Conservation (phyloP, 192 early-diverging fungal genomes). For the Linnemannia zychae region DNA sequence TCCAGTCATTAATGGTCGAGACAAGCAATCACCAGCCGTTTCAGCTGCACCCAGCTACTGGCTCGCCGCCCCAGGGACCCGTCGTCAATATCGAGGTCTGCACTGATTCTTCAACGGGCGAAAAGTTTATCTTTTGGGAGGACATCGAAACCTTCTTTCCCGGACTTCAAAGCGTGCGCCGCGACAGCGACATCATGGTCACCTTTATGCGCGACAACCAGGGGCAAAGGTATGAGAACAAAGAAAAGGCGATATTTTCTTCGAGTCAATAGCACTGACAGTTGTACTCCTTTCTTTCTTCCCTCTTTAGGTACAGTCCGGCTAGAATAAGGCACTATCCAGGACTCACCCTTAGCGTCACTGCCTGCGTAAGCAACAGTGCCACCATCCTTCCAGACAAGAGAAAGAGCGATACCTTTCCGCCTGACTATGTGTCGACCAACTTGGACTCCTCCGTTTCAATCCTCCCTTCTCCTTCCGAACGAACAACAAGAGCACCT, state of each 20-base stretch:
- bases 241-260: background rate
- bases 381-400: background rate
- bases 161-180: background rate
- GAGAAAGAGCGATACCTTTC: background rate
- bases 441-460: background rate
- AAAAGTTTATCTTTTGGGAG: constrained; percentile 29
- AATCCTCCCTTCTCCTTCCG: background rate
- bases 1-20: background rate
- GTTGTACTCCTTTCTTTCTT: background rate
- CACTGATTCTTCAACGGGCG: background rate
- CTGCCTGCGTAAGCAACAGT: background rate
- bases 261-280: background rate
- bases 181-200: constrained; percentile 9
- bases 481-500: background rate
- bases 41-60: background rate
- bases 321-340: constrained; percentile 18
- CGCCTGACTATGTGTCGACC: background rate
- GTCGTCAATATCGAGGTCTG: constrained; percentile 11
- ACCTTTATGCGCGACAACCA: constrained; percentile 16
- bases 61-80: background rate
- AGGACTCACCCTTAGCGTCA: background rate
- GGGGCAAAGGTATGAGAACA: constrained; percentile 19
- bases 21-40: constrained; percentile 7
- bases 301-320: constrained; percentile 5
- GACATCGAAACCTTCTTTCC: constrained; percentile 29